Base-by-base conservation (phyloP, 768 basidiomycete species). In the Xanthoconium stramineum region DNA sequence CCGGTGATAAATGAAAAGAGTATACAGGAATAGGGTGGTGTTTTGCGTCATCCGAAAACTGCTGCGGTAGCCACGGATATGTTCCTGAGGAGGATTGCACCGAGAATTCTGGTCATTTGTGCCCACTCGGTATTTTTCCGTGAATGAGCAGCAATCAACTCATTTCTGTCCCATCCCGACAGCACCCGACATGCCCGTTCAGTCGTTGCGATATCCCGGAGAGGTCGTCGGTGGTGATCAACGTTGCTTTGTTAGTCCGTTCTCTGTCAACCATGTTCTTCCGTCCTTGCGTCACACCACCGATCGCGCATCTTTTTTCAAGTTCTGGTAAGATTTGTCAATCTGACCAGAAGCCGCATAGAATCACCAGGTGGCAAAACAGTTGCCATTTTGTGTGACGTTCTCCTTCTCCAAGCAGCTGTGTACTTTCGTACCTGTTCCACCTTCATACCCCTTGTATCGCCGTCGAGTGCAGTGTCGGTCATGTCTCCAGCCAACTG, bases 1-100 rank as follows among this genome's bases (percentile, higher is more conserved):
- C 60, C 52, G 53, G 47, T 60, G 67, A 67, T 67, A 60, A 59
- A 67, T 67, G 67, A 66, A 60, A 58, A 46, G 47, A 56, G 58
- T 67, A 57, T 58, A 59, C 55, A 57, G 57, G 30, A 55, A 50
- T 53, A 19, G 42, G 30, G 29, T 53, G 40, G 37, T 37, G 55
- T 36, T 56, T 56, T 55, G 53, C 56, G 61, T 60, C 65, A 50
- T 53, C 29, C 51, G 38, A 37, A 36, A 33, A 42, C 24, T 45
- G 49, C 54, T 56, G 66, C 68, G 68, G 52, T 32, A 57, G 54
- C 50, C 46, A 61, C 61, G 58, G 60, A 63, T 32, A 53, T 43
- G 63, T 58, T 56, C 61, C 64, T 58, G 58, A 33, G 52, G 65
- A 62, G 65, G 65, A 69, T 70, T 62, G 38, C 48, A 52, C 40